Base-by-base conservation (phyloP, 2,329 filamentous ascomycete genomes). In the Apiospora kogelbergensis region DNA sequence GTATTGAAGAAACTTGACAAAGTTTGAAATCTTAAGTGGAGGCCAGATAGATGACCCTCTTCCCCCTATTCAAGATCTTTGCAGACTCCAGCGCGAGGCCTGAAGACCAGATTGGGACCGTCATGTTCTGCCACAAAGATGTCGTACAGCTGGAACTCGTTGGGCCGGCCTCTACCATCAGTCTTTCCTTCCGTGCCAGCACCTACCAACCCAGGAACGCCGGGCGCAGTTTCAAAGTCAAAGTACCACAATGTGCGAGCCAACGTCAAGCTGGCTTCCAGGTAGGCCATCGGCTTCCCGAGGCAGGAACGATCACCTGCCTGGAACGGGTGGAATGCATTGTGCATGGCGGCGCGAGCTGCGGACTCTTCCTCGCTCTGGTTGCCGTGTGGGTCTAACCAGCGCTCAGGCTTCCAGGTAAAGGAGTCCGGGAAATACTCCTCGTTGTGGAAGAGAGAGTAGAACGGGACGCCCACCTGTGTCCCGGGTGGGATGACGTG, bases 361-460 rank as follows among this genome's bases (percentile, higher is more conserved):
- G 24, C 24, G 6, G 46, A 6, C 1, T 17, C 46, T 17, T 15
- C 24, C 46, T 48, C 5, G 13, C 15, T 17, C 22, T 26, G 22
- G 46, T 24, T 17, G 2, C 7, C 5, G 7, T 22, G 46, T 2
- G 24, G 2, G 24, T 53, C 24, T 2, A 84, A 79, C 82, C 83
- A 84, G n/a, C 82, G 78, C 71, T 84, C 81, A 0, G 83, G 83
- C 13, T 80, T 70, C 70, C 79, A 84, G 1, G 70, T 68, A 65
- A 78, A 77, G 1, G 82, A 78, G 42, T 80, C 74, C 1, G 79
- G 81, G 72, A 81, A 84, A 74, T 83, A 83, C 9, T 76, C 67
- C 6, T 78, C 73, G 67, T 83, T 80, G 26, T 82, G 81, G 69
- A 84, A 82, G 48, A 84, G 80, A 1, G 81, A 78, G 74, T 82